These are phyloP conservation scores for Mycena alexandri DNA, from an alignment of 768 basidiomycete species.

Conservation along the genomic window DNA sequence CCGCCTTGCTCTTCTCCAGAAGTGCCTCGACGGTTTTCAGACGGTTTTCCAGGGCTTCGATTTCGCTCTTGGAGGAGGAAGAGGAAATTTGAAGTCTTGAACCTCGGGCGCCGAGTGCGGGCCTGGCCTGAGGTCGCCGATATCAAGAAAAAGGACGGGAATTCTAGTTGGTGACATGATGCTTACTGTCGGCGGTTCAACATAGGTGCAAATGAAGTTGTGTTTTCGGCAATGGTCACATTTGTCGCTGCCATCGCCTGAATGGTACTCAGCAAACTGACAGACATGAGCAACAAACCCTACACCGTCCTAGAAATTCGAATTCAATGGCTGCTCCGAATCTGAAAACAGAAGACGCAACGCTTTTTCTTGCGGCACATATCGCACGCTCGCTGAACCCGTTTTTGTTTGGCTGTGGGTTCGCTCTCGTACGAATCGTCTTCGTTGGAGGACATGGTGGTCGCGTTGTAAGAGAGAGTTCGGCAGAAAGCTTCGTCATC, in stretches of 20 bases:
- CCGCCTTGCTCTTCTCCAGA: slow-evolving; percentile 1
- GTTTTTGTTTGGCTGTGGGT: neutral
- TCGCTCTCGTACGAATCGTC: neutral
- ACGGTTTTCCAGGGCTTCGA: slow-evolving; percentile 16
- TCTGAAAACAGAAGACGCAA: neutral
- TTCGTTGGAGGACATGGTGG: neutral
- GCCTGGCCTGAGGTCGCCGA: too few species aligned
- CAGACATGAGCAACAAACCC: neutral
- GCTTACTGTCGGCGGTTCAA: slow-evolving; percentile 1
- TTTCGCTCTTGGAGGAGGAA: neutral
- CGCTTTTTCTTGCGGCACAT: slow-evolving; percentile 3
- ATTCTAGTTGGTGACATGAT: neutral
- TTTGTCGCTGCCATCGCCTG: slow-evolving; percentile 21
- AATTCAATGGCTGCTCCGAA: neutral
- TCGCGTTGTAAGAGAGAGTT: too few species aligned
- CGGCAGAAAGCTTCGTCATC: too few species aligned
- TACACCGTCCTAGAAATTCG: slow-evolving; percentile 1
- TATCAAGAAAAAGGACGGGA: neutral
- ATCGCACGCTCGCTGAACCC: neutral
- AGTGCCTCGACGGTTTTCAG: slow-evolving; percentile 22
- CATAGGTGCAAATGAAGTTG: slow-evolving; percentile 25
- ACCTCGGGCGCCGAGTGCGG: neutral
- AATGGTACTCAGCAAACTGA: neutral
- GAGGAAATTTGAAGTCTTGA: neutral
- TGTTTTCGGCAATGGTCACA: slow-evolving; percentile 22